Conservation (phyloP, 768 basidiomycete genomes). For the Lanmaoa pseudosensibilis region DNA sequence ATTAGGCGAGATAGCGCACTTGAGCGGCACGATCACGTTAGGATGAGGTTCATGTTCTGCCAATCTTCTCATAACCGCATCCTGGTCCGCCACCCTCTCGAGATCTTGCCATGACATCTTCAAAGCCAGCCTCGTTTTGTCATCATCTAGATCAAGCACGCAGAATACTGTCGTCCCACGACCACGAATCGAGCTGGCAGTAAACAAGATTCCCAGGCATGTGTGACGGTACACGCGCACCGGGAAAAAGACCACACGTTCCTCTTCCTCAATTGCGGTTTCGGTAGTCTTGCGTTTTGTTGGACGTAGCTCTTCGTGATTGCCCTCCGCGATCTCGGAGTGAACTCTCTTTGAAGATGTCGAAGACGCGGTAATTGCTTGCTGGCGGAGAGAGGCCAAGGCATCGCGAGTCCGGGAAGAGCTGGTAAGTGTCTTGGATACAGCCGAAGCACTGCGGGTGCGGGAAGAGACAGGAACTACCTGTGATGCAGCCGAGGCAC, state of each 20-base stretch:
- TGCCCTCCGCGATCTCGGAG: neutral
- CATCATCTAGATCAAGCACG: neutral
- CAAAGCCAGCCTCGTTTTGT: neutral
- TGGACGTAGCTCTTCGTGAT: neutral
- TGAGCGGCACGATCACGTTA: neutral
- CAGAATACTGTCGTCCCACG: slow-evolving; percentile 8
- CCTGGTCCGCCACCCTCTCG: neutral
- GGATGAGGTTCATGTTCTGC: neutral
- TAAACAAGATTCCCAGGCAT: slow-evolving; percentile 5
- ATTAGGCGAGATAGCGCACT: neutral
- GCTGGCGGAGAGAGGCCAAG: neutral
- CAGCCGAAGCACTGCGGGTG: neutral
- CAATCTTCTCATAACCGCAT: neutral
- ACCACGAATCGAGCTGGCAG: slow-evolving; percentile 12
- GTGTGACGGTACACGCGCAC: neutral
- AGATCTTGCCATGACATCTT: slow-evolving; percentile 14
- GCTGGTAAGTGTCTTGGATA: neutral
- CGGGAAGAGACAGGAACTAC: neutral
- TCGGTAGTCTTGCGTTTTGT: neutral
- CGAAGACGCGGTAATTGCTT: neutral
- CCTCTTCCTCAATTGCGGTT: neutral
- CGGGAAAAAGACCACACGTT: neutral
- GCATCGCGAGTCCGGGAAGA: neutral
- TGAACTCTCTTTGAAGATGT: slow-evolving; percentile 2
- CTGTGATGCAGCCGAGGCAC: neutral